Percentiles rank a stretch among this genome's conserved stretches.
Evolutionary conservation across 139 green algal species (phyloP).

Genomic region (Chlorella sp.): DNA sequence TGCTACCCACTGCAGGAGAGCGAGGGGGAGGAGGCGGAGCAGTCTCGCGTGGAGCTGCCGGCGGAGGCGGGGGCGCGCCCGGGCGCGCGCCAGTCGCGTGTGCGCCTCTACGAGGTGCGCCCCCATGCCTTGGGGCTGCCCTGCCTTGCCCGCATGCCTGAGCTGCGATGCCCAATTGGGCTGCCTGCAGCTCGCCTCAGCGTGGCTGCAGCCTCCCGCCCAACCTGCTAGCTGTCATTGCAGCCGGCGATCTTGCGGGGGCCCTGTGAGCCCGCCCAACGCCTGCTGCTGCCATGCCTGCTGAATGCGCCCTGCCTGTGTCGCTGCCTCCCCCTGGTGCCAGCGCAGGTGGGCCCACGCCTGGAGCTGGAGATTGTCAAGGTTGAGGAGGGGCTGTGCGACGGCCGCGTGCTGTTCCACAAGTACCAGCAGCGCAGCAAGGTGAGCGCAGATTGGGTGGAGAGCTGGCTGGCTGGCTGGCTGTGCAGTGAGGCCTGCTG

Average conservation of each 20-base stretch:
- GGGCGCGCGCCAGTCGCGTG: constrained; percentile 57
- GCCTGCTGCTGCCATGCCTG: neutral
- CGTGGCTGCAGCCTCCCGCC: neutral
- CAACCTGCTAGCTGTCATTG: neutral
- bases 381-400: constrained; percentile 94
- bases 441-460: no score
- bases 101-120: constrained; percentile 84
- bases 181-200: no score
- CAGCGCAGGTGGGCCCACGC: constrained; percentile 77
- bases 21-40: constrained; percentile 84
- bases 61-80: constrained; percentile 61
- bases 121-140: neutral
- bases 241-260: no score
- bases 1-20: constrained; percentile 70
- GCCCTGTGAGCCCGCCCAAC: neutral
- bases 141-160: no score
- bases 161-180: no score
- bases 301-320: no score
- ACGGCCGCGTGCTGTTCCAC: constrained; percentile 92
- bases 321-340: neutral
- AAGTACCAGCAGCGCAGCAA: constrained; percentile 68
- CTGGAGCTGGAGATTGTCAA: constrained; percentile 94
- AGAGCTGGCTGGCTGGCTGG: no score
- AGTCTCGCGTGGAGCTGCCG: constrained; percentile 65
- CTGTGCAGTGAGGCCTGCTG: no score